Evolutionary conservation across 441 rosid genomes (phyloP).

Genomic region (Arabidopsis hybrid): DNA sequence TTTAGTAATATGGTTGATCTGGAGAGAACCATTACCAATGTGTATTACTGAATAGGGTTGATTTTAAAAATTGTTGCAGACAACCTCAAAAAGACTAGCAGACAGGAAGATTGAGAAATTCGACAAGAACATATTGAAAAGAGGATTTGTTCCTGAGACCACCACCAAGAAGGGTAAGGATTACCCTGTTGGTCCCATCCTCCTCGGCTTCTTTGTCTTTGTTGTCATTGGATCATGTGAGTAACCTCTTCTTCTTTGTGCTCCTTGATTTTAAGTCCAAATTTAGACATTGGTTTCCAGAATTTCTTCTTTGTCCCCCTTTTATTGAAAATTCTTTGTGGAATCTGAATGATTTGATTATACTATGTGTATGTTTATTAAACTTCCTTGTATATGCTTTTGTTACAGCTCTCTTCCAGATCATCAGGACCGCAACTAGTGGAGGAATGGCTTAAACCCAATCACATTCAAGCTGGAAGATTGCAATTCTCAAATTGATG

Average conservation of each 20-base stretch:
- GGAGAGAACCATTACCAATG: background rate
- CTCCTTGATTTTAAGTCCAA: background rate
- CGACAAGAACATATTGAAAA: constrained; percentile 80
- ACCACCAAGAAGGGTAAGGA: constrained; percentile 80
- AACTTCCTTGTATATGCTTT: constrained; percentile 1
- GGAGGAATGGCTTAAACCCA: constrained; percentile 76
- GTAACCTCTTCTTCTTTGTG: constrained; percentile 42
- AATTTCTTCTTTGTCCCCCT: background rate
- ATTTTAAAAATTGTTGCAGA: constrained; percentile 47
- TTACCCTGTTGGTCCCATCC: constrained; percentile 83
- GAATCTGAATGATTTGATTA: background rate
- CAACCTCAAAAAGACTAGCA: constrained; percentile 85
- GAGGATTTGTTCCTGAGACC: constrained; percentile 86
- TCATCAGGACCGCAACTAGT: constrained; percentile 89
- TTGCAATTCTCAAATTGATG: background rate
- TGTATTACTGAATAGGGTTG: background rate
- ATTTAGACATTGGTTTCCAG: background rate
- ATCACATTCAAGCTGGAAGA: constrained; percentile 22
- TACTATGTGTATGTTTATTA: background rate
- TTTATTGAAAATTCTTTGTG: background rate
- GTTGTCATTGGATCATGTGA: constrained; percentile 94
- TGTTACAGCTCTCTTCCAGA: constrained; percentile 87
- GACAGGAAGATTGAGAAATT: constrained; percentile 80
- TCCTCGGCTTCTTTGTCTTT: constrained; percentile 89
- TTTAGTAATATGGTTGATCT: background rate